phyloP scores from a whole-genome alignment of 108 stramenopile species.

The Skeletonema potamos region DNA sequence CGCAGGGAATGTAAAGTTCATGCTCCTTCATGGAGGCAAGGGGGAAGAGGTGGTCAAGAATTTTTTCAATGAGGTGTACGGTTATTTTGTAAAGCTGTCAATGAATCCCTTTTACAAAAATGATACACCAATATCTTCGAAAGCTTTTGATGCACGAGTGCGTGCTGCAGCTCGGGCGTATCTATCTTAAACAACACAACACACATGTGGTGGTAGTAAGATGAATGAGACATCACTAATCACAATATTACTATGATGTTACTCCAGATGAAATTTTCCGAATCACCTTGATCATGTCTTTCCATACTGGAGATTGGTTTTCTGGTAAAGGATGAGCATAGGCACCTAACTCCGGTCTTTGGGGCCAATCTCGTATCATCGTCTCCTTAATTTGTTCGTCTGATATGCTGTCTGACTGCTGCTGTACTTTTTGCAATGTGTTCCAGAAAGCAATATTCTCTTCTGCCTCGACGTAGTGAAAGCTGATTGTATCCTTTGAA shows the following conservation, averaged over 20 bases:
- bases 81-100: slow-evolving; percentile 91
- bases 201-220: too few relatives aligned
- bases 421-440: slow-evolving; percentile 54
- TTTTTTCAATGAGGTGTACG: slow-evolving; percentile 93
- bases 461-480: slow-evolving; percentile 86
- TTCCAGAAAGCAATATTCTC: slow-evolving; percentile 75
- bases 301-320: slow-evolving; percentile 20
- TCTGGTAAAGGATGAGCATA: slow-evolving; percentile 68
- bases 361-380: slow-evolving; percentile 72
- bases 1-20: slow-evolving; percentile 90
- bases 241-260: not conserved
- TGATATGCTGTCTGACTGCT: slow-evolving; percentile 54
- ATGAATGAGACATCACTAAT: not conserved
- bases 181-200: slow-evolving; percentile 38
- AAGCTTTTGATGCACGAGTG: slow-evolving; percentile 85
- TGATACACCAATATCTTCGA: slow-evolving; percentile 87
- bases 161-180: slow-evolving; percentile 70
- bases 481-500: slow-evolving; percentile 71
- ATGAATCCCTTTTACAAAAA: slow-evolving; percentile 96
- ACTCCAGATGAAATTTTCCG: slow-evolving; percentile 25
- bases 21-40: slow-evolving; percentile 87
- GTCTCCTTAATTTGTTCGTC: slow-evolving; percentile 61
- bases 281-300: slow-evolving; percentile 30
- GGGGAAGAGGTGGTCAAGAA: slow-evolving; percentile 85
- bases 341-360: slow-evolving; percentile 56